Evolutionary conservation across 345 rosid species (phyloP).

Genomic region (Aurinia saxatilis): DNA sequence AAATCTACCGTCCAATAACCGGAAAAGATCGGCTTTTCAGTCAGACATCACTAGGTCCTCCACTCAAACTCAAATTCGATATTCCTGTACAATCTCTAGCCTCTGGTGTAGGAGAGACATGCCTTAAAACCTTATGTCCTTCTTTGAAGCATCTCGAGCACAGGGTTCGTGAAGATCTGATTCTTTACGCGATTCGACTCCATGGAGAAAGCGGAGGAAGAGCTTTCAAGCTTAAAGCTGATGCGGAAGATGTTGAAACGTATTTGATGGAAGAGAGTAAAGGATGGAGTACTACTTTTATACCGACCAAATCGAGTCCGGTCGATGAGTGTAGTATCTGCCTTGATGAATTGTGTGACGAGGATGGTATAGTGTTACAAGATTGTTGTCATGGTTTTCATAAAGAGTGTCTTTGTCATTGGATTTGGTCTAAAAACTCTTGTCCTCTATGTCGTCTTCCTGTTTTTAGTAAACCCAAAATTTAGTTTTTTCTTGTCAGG

Average conservation of each 20-base stretch:
- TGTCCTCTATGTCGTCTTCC: slow-evolving; percentile 7
- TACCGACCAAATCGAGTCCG: neutral
- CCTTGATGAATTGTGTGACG: neutral
- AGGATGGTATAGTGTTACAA: too few species aligned
- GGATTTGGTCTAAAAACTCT: neutral
- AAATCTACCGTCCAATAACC: neutral
- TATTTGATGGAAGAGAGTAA: slow-evolving; percentile 1
- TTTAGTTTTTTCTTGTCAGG: neutral
- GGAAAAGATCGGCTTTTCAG: slow-evolving; percentile 1
- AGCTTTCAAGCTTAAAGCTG: slow-evolving; percentile 2
- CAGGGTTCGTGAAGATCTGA: neutral
- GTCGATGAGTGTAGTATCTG: neutral
- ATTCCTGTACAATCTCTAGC: neutral
- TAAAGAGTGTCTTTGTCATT: neutral
- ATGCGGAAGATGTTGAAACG: slow-evolving; percentile 3
- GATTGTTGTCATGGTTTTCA: slow-evolving; percentile 7
- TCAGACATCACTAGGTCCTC: neutral
- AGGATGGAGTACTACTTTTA: neutral
- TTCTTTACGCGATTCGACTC: neutral
- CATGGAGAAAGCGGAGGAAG: neutral
- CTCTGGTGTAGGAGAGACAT: neutral
- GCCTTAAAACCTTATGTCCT: neutral
- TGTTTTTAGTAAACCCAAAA: neutral
- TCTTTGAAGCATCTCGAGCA: neutral
- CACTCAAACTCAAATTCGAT: neutral